phyloP scores from a whole-genome alignment of 192 early-diverging fungal genomes.

The Funneliformis geosporum region DNA sequence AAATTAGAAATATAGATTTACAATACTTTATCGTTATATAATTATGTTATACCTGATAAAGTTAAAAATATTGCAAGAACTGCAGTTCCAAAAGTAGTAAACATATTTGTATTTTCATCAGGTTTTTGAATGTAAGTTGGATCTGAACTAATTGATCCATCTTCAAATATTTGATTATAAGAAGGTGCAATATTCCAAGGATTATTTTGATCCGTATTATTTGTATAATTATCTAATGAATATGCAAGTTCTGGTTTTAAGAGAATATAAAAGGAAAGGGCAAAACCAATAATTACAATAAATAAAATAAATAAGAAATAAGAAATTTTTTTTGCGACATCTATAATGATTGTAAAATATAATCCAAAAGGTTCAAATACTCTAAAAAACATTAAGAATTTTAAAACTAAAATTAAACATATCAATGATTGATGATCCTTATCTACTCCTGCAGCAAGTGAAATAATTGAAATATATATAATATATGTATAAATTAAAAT shows the following conservation, averaged over 20 bases:
- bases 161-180: no score
- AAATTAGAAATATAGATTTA: not conserved
- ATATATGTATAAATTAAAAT: not conserved
- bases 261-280: slow-evolving; percentile 11
- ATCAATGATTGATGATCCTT: not conserved
- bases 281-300: slow-evolving; percentile 1
- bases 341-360: slow-evolving; percentile 5
- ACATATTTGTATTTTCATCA: slow-evolving; percentile 1
- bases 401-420: slow-evolving; percentile 1
- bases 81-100: not conserved
- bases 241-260: not conserved
- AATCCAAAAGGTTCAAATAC: not conserved
- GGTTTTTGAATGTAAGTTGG: no score
- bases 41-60: not conserved
- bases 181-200: not conserved
- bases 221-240: not conserved
- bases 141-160: no score
- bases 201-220: not conserved
- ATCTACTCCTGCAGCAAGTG: no score
- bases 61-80: not conserved
- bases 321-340: not conserved
- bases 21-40: not conserved
- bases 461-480: no score
- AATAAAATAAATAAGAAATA: slow-evolving; percentile 8
- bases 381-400: slow-evolving; percentile 1